phyloP scores from a whole-genome alignment of 768 basidiomycete species.

The Mycena olivaceomarginata region DNA sequence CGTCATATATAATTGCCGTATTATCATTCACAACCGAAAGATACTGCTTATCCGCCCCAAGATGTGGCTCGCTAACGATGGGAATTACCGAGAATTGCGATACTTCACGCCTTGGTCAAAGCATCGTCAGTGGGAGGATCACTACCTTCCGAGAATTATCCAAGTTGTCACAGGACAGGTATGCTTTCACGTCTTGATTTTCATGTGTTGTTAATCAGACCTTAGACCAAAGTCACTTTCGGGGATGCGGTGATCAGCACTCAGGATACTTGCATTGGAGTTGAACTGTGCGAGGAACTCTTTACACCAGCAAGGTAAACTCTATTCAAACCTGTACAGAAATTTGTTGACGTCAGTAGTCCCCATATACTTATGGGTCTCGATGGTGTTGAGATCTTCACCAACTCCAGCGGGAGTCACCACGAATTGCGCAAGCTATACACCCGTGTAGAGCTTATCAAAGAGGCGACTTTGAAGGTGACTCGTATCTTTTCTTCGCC shows the following conservation, averaged over 20 bases:
- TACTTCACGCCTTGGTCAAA: conserved; percentile 98
- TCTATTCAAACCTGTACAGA: conserved; percentile 38
- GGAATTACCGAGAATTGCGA: conserved; percentile 93
- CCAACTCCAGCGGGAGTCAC: conserved; percentile 98
- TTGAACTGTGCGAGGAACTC: conserved; percentile 97
- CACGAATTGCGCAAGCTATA: conserved; percentile 98
- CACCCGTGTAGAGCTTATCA: conserved; percentile 94
- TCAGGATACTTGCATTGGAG: conserved; percentile 95
- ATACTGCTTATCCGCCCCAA: conserved; percentile 98
- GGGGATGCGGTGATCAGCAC: conserved; percentile 97
- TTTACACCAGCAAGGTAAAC: conserved; percentile 97
- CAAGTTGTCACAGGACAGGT: conserved; percentile 94
- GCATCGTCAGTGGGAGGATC: conserved; percentile 92
- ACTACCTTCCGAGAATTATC: conserved; percentile 93
- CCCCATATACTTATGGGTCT: conserved; percentile 99
- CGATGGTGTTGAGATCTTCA: conserved; percentile 99
- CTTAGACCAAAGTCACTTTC: conserved; percentile 91
- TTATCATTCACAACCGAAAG: conserved; percentile 90
- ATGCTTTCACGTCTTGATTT: conserved; percentile 6
- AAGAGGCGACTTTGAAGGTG: conserved; percentile 97
- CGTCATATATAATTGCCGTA: conserved; percentile 97
- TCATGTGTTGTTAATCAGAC: conserved; percentile 13
- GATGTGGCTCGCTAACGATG: conserved; percentile 99
- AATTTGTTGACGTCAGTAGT: conserved; percentile 61
- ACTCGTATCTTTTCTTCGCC: conserved; percentile 3